Percentiles rank a stretch among this genome's conserved stretches.
Conservation (phyloP, 1,284 basidiomycete species). For the Spongiforma sp. region DNA sequence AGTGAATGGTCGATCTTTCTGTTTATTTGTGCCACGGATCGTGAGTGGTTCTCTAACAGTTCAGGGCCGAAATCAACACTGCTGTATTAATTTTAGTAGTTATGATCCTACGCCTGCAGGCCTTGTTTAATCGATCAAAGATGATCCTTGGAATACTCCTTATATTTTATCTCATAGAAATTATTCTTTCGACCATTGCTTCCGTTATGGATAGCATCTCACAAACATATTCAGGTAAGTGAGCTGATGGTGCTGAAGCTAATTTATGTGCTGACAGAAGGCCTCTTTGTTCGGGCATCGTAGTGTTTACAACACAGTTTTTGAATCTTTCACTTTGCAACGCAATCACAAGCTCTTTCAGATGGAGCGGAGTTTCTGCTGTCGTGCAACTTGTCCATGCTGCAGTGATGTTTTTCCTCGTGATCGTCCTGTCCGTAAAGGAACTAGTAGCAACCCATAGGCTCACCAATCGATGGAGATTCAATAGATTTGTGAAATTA, state of each 20-base stretch:
- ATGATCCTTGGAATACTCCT: conserved; percentile 8
- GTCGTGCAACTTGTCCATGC: conserved; percentile 5
- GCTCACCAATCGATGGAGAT: conserved; percentile 12
- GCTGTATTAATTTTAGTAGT: background rate
- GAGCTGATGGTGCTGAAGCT: too few species aligned
- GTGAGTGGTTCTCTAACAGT: background rate
- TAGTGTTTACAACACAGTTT: background rate
- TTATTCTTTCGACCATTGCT: background rate
- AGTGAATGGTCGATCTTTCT: background rate
- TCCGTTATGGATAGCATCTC: conserved; percentile 9
- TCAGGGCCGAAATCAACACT: background rate
- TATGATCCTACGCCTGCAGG: conserved; percentile 23
- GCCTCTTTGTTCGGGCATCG: background rate
- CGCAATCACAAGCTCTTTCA: background rate
- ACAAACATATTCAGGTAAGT: background rate
- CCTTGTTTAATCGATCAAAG: conserved; percentile 15
- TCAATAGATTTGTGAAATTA: conserved; percentile 12
- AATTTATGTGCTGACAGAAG: too few species aligned
- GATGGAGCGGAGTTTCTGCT: background rate
- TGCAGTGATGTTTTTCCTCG: conserved; percentile 9
- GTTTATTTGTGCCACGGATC: conserved; percentile 2
- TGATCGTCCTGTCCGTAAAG: conserved; percentile 6
- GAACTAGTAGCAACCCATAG: conserved; percentile 8
- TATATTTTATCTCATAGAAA: conserved; percentile 5
- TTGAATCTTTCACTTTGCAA: conserved; percentile 4